Base-by-base conservation (phyloP, 805 yeast species). In the Dipodascopsis uninucleata region DNA sequence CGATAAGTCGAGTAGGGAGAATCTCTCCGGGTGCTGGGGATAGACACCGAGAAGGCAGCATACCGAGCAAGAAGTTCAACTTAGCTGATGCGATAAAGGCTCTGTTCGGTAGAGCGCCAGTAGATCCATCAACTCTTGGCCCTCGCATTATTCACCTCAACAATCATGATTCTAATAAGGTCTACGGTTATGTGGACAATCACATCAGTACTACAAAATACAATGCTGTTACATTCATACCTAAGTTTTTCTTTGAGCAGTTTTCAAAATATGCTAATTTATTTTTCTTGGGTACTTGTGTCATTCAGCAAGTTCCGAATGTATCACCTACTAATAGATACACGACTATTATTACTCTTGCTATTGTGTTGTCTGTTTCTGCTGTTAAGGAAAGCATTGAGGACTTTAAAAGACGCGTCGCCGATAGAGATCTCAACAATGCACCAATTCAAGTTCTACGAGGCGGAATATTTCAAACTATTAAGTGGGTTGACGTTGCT, bases 241-340 rank as follows among this genome's bases (percentile, higher is more conserved):
- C 98, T 18, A 94, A 94, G 66, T 93, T 93, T 61, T 67, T 93
- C 53, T 87, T 88, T 58, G 98, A 93, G 69, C 98, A 93, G 66
- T 94, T 93, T 66, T 85, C 96, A 51, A 93, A 90, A 66, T 94
- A 93, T 63, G 97, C 99, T 8, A 93, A 93, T 62, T 70, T 93
- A 64, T 93, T 93, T 68, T 93, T 93, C 64, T 69, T 93, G 41
- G 85, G 86, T 69, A 93, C 99, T 0, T 84, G 97, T 1, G 74
- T 78, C 29, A 90, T 93, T 57, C 99, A 93, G 69, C 99, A 93
- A 64, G 97, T 93, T 9, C 99, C 99, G 3, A 77, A 82, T 53
- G 97, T 93, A 3, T 80, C 96, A 0, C 99, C 99, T 9, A 93
- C 97, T 0, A 93, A 93, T 67, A 70, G 97, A 65, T 93, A 80